Base-by-base conservation (phyloP, 2,329 filamentous ascomycete species). In the Septoria petroselini region DNA sequence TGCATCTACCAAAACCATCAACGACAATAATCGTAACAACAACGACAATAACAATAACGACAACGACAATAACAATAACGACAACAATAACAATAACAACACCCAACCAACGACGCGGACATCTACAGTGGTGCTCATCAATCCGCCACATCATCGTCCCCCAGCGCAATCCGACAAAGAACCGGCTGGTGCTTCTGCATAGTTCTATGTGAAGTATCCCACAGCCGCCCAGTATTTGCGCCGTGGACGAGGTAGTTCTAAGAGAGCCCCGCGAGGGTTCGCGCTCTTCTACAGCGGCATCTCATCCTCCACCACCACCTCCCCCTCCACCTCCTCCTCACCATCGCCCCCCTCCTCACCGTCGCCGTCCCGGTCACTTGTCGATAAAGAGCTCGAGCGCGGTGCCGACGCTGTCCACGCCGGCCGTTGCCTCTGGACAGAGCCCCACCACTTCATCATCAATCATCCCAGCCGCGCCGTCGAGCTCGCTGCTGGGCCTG, bases 371-470 rank as follows among this genome's bases (percentile, higher is more conserved):
- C 31, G 59, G 60, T 7, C 60, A 62, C 42, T 23, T 65, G 30
- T 62, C 59, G 29, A 57, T 62, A 55, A 75, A 75, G 62, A 71
- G 68, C 9, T 63, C 65, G 42, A 71, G 69, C 55, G 71, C 71
- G 33, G 65, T 75, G 33, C 73, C 73, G 47, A 74, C 73, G 4
- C 65, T 75, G 40, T 73, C 71, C 21, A 63, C 58, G 17, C 39
- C 41, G 14, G 37, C 40, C 33, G 41, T 46, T n/a, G 23, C 37
- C 17, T 39, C 50, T 39, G 38, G 46, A 44, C 55, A 40, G 14
- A 45, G 46, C 42, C 46, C 43, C 47, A 23, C 54, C 39, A 45
- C 12, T 30, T 33, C 27, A 15, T 35, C 21, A 34, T 34, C 50
- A 35, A 56, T n/a, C n/a, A n/a, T n/a, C n/a, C n/a, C n/a, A n/a